These are phyloP conservation scores for Trichoderma erinaceum DNA, from an alignment of 495 filamentous ascomycete genomes.

Conservation along the genomic window DNA sequence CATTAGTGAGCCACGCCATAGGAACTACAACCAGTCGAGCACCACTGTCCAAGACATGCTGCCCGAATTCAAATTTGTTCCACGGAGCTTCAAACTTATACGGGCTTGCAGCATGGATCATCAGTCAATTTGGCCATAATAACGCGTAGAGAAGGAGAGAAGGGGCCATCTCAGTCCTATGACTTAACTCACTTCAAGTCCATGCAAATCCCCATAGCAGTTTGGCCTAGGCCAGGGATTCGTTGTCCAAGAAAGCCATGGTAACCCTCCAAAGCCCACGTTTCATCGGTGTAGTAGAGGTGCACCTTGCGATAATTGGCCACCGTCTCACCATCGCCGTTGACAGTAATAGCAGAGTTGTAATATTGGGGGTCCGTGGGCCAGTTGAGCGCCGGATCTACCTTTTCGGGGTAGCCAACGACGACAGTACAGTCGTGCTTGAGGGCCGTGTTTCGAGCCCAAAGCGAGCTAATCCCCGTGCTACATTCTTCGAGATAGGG, in stretches of 20 bases:
- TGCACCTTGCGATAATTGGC: conserved; percentile 85
- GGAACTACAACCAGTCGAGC: conserved; percentile 71
- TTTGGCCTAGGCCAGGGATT: conserved; percentile 46
- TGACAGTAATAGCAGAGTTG: conserved; percentile 77
- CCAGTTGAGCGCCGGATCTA: conserved; percentile 37
- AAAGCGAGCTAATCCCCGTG: conserved; percentile 65
- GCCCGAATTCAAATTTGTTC: conserved; percentile 76
- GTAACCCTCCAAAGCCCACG: conserved; percentile 76
- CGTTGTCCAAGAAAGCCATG: conserved; percentile 52
- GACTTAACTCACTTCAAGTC: conserved; percentile 53
- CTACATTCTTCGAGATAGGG: conserved; percentile 76
- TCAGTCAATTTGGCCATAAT: background rate
- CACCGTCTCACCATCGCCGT: conserved; percentile 60
- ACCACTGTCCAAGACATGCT: conserved; percentile 55
- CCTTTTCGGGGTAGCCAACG: conserved; percentile 81
- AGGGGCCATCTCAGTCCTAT: background rate
- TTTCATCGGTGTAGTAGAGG: conserved; percentile 87
- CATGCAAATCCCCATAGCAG: conserved; percentile 84
- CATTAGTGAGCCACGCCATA: conserved; percentile 80
- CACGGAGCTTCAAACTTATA: conserved; percentile 75
- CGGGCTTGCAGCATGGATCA: conserved; percentile 30
- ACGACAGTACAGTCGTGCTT: conserved; percentile 74
- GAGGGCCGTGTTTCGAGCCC: conserved; percentile 69
- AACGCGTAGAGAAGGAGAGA: background rate
- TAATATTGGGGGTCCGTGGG: conserved; percentile 53